Conservation (phyloP, 2,329 filamentous ascomycete genomes). For the Penicillium sp. region DNA sequence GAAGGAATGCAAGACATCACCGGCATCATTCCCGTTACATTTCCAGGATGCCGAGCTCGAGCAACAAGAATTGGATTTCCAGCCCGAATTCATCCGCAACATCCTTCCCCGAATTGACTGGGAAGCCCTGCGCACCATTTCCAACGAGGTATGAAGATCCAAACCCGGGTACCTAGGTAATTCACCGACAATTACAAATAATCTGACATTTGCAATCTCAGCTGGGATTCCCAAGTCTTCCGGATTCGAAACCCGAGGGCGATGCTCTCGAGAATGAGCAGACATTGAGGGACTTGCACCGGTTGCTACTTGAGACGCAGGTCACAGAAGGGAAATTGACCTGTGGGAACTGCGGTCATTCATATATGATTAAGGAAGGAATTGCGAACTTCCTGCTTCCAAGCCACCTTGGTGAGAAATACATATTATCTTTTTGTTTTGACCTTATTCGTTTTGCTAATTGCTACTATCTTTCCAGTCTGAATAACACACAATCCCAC, state of each 20-base stretch:
- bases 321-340: conserved; percentile 81
- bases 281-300: conserved; percentile 68
- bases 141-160: conserved; percentile 49
- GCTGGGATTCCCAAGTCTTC: conserved; percentile 70
- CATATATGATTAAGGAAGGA: conserved; percentile 89
- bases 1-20: conserved; percentile 79
- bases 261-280: conserved; percentile 59
- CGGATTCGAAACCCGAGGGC: conserved; percentile 54
- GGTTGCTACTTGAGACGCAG: conserved; percentile 76
- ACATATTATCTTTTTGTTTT: neutral
- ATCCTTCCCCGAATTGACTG: conserved; percentile 83
- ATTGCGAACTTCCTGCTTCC: conserved; percentile 94
- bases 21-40: conserved; percentile 77
- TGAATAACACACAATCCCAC: neutral
- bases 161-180: neutral
- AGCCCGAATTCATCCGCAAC: conserved; percentile 70
- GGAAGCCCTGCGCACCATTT: conserved; percentile 65
- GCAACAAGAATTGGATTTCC: conserved; percentile 70
- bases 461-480: conserved; percentile 2
- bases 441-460: neutral
- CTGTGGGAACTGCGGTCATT: conserved; percentile 83
- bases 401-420: conserved; percentile 61
- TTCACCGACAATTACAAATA: neutral
- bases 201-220: conserved; percentile 29
- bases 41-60: conserved; percentile 86